Base-by-base conservation (phyloP, 2,329 filamentous ascomycete genomes). In the Alternaria triticimaculans region DNA sequence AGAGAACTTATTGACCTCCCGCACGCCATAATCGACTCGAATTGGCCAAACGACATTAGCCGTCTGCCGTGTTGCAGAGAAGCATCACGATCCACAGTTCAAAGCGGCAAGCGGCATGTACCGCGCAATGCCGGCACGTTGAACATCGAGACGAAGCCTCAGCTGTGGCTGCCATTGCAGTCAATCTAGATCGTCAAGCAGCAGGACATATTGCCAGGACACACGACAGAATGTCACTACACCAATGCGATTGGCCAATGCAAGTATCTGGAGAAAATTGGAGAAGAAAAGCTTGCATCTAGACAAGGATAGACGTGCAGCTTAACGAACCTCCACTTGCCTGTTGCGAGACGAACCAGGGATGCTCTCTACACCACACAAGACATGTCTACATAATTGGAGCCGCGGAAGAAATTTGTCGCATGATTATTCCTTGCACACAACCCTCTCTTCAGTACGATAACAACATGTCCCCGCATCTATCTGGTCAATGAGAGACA, bases 221-320 rank as follows among this genome's bases (percentile, higher is more conserved):
- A 20, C 12, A 45, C 33, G 51, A n/a, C 18, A 33, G 15, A 26
- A 55, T 55, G 60, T 63, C 60, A 63, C 33, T 21, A 14, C 1
- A n/a, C 18, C 10, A 5, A 28, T 2, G n/a, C 25, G 15, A 63
- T 63, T 63, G 56, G 60, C n/a, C 43, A 41, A 33, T 18, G 26
- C 12, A 28, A 33, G 28, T 21, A 43, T 60, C 60, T 63, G 60
- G 60, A 63, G 56, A 62, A 62, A 58, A 33, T 58, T 62, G 60
- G 60, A 62, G 60, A 49, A 53, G 21, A 63, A 60, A 63, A 63
- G 56, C 56, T 60, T 63, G 60, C 56, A 21, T 60, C 7, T n/a
- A 21, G 30, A 33, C 51, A 56, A 57, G 53, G 53, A 51, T 51
- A 37, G 21, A 48, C 15, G 28, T 55, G 58, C 37, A 21, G 50